Conservation (phyloP, 2,329 filamentous ascomycete species). For the Fusarium udum region DNA sequence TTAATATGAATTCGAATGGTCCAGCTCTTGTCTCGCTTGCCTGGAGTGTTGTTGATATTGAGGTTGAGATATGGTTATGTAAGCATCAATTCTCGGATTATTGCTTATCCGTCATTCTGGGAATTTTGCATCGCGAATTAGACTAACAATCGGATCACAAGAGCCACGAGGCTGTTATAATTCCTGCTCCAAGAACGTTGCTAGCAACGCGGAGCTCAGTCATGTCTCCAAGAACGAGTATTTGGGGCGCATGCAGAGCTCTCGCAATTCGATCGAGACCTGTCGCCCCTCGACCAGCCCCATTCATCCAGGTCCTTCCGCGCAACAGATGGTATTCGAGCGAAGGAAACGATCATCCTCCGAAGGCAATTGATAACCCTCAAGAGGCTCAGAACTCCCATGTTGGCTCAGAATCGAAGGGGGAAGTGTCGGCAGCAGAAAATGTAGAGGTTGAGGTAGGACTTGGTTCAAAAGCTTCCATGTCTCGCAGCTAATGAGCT, state of each 20-base stretch:
- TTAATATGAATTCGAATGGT: background rate
- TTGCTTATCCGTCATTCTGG: constrained; percentile 31
- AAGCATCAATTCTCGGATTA: constrained; percentile 34
- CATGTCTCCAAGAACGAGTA: constrained; percentile 48
- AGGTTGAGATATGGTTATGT: constrained; percentile 23
- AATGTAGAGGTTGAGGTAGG: constrained; percentile 36
- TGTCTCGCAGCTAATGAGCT: constrained; percentile 26
- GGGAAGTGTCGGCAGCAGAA: background rate
- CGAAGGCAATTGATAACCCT: constrained; percentile 36
- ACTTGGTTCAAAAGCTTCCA: constrained; percentile 21
- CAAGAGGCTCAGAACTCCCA: constrained; percentile 16
- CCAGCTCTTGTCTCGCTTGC: background rate
- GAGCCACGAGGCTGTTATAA: constrained; percentile 38
- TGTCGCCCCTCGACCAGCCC: constrained; percentile 37
- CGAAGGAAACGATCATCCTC: constrained; percentile 44
- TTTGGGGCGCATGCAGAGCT: constrained; percentile 50
- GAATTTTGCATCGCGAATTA: constrained; percentile 43
- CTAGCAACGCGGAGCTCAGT: constrained; percentile 43
- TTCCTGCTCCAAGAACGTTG: constrained; percentile 41
- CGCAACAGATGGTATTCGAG: constrained; percentile 46
- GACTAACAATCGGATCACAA: constrained; percentile 32
- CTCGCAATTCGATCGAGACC: constrained; percentile 46
- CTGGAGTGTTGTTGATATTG: background rate
- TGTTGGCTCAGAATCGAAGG: constrained; percentile 4
- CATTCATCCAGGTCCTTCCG: constrained; percentile 36